These are phyloP conservation scores for Acacia concinna DNA, from an alignment of 331 rosid species.

Conservation along the genomic window DNA sequence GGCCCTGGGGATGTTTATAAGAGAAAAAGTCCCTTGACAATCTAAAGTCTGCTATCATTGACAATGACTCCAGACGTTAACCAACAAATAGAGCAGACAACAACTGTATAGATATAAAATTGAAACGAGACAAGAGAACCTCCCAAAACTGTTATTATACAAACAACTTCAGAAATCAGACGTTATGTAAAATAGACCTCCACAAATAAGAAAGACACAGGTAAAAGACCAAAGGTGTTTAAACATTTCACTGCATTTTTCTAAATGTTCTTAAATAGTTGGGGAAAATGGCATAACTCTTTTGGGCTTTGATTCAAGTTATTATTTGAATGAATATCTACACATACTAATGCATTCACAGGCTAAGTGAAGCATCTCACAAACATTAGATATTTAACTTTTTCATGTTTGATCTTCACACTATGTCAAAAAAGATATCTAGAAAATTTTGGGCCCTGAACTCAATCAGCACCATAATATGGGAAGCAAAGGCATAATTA, in stretches of 20 bases:
- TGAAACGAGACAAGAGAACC: background rate
- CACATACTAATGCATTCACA: background rate
- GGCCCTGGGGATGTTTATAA: background rate
- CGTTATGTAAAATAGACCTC: background rate
- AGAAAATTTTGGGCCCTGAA: background rate
- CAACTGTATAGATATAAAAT: background rate
- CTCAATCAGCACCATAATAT: background rate
- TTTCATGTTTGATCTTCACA: background rate
- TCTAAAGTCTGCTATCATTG: background rate
- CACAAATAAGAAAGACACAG: background rate
- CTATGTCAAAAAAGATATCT: background rate
- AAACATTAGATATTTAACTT: background rate
- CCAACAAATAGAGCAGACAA: background rate
- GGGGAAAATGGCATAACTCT: background rate
- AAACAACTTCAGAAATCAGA: background rate
- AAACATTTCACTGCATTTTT: background rate
- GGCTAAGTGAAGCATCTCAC: background rate
- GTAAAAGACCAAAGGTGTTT: background rate
- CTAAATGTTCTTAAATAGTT: background rate
- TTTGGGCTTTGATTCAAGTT: background rate
- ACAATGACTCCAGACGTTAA: background rate
- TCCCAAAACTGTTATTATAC: background rate
- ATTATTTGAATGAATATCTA: background rate
- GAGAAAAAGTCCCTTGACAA: background rate
- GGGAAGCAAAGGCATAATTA: slow-evolving; percentile 6